phyloP scores from a whole-genome alignment of 805 yeast genomes.

The Yarrowia hollandica region DNA sequence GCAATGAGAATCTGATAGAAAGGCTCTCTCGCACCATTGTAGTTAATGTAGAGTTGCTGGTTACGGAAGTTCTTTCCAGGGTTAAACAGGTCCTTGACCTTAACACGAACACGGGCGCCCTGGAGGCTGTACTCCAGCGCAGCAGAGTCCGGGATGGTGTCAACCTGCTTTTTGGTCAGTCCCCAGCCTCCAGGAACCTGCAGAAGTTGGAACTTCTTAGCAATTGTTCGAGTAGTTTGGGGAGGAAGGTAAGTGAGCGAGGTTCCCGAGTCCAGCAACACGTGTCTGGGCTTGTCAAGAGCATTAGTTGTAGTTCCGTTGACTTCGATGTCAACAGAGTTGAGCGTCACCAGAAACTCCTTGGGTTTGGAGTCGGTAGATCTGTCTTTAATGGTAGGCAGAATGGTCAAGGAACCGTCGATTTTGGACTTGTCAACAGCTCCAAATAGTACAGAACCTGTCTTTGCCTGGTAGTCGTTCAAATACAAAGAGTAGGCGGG shows the following conservation, averaged over 20 bases:
- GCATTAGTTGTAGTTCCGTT: constrained; percentile 40
- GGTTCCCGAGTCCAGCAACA: constrained; percentile 55
- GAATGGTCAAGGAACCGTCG: constrained; percentile 31
- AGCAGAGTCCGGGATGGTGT: constrained; percentile 75
- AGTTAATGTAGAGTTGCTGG: not conserved
- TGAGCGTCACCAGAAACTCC: constrained; percentile 12
- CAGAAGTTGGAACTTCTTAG: constrained; percentile 37
- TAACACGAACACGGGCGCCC: constrained; percentile 86
- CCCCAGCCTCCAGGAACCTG: constrained; percentile 40
- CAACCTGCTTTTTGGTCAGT: constrained; percentile 63
- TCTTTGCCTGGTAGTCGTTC: constrained; percentile 37
- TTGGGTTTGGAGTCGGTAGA: not conserved
- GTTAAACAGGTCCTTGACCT: constrained; percentile 66
- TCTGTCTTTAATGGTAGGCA: constrained; percentile 45
- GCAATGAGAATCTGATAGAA: not conserved
- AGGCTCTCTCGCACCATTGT: not conserved
- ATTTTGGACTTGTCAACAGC: constrained; percentile 34
- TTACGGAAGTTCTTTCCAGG: constrained; percentile 19
- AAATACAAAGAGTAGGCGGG: constrained; percentile 49
- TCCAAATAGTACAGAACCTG: constrained; percentile 35
- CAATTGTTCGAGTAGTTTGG: constrained; percentile 39
- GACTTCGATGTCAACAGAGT: constrained; percentile 26
- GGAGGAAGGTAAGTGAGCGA: constrained; percentile 44
- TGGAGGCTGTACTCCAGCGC: constrained; percentile 86
- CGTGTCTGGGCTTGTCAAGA: constrained; percentile 24